Evolutionary conservation across 2,329 filamentous ascomycete genomes (phyloP).

Genomic region (Mollisiaceae sp.): DNA sequence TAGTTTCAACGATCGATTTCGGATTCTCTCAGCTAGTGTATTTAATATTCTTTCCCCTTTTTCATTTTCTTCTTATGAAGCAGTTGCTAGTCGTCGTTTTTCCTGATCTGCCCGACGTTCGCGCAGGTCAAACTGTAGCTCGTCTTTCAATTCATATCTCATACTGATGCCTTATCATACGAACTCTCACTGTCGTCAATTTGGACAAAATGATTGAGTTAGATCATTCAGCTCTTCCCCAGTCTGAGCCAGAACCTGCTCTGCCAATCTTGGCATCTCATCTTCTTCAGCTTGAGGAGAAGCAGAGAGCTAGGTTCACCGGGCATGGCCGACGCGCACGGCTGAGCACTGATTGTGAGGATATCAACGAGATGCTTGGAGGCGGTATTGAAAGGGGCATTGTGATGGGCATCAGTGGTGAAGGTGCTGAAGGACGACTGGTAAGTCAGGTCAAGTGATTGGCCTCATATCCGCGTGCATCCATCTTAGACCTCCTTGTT

Average conservation of each 20-base stretch:
- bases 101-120: too few species aligned
- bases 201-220: conserved; percentile 27
- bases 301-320: conserved; percentile 30
- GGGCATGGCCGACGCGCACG: conserved; percentile 20
- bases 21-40: too few species aligned
- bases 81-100: too few species aligned
- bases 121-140: neutral
- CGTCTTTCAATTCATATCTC: neutral
- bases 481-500: too few species aligned
- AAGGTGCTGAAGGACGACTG: conserved; percentile 34
- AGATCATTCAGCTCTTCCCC: conserved; percentile 28
- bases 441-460: conserved; percentile 30
- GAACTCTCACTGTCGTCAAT: neutral
- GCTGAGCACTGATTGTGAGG: conserved; percentile 35
- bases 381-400: conserved; percentile 29
- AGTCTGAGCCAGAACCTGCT: conserved; percentile 34
- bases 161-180: neutral
- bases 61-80: too few species aligned
- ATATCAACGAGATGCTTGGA: conserved; percentile 38
- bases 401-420: conserved; percentile 40
- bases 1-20: too few species aligned
- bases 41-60: too few species aligned
- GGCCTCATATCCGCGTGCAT: too few species aligned
- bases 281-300: conserved; percentile 34
- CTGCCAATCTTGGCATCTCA: conserved; percentile 34